These are phyloP conservation scores for Pseudogymnoascus sp. DNA, from an alignment of 2,329 filamentous ascomycete genomes.

Conservation along the genomic window DNA sequence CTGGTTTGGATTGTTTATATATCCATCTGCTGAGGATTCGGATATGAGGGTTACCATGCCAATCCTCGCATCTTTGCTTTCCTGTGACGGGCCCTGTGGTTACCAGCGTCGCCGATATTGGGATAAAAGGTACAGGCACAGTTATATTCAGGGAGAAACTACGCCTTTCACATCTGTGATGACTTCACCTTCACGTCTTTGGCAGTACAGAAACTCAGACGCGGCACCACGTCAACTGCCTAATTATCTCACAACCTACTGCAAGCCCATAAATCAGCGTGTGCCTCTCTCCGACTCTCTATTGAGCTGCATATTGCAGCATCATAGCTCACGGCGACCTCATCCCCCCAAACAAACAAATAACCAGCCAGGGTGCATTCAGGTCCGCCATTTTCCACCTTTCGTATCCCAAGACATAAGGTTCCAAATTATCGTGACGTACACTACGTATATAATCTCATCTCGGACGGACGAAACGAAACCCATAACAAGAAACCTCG, in stretches of 20 bases:
- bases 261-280: neutral
- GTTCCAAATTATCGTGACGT: too few species aligned
- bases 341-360: too few species aligned
- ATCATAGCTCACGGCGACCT: too few species aligned
- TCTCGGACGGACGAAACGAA: too few species aligned
- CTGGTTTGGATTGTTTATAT: neutral
- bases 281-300: neutral
- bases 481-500: too few species aligned
- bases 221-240: neutral
- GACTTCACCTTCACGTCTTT: neutral
- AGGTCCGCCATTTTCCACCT: too few species aligned
- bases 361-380: too few species aligned
- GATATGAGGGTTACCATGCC: neutral
- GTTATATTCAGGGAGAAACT: neutral
- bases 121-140: neutral
- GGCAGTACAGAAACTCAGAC: neutral
- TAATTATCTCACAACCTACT: neutral
- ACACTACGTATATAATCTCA: too few species aligned
- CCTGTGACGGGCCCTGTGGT: neutral
- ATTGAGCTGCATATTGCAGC: too few species aligned
- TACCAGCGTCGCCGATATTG: neutral
- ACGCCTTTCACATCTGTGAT: neutral
- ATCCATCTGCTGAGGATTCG: neutral
- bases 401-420: too few species aligned
- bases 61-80: neutral